Evolutionary conservation across 768 basidiomycete genomes (phyloP).

Genomic region (Hygrocybe punicea): DNA sequence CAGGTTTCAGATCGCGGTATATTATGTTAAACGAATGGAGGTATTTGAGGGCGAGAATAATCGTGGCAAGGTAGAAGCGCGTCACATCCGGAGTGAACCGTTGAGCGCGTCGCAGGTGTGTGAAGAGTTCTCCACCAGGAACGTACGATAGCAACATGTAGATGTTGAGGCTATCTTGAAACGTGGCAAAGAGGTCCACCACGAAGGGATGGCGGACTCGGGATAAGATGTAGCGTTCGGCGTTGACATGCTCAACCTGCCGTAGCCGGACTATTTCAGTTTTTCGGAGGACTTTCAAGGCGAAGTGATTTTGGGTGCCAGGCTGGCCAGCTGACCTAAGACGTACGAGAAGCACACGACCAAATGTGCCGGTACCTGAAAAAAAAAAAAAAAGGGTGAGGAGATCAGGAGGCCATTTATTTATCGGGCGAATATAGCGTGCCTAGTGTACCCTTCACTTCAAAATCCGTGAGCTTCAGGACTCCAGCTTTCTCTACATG

Average conservation of each 20-base stretch:
- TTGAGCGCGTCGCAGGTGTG: conserved; percentile 89
- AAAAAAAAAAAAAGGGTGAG: conserved; percentile 4
- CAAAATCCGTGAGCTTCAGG: conserved; percentile 74
- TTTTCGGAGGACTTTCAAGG: conserved; percentile 87
- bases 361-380: conserved; percentile 94
- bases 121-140: conserved; percentile 97
- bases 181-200: conserved; percentile 92
- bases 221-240: conserved; percentile 90
- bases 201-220: conserved; percentile 92
- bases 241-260: conserved; percentile 97
- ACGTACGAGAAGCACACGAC: conserved; percentile 85
- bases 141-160: conserved; percentile 98
- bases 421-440: conserved; percentile 20
- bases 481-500: conserved; percentile 54
- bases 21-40: conserved; percentile 96
- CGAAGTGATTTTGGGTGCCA: conserved; percentile 63
- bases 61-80: conserved; percentile 94
- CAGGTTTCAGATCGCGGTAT: conserved; percentile 97
- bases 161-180: conserved; percentile 93
- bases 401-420: conserved; percentile 1
- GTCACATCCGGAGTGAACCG: conserved; percentile 97
- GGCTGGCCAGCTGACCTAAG: conserved; percentile 51
- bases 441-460: conserved; percentile 78
- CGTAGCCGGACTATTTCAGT: conserved; percentile 82
- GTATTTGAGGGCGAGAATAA: conserved; percentile 91